Evolutionary conservation across 2,329 filamentous ascomycete genomes (phyloP), one percentile per base, ranked within the genome.

Genomic region (Paecilomyces variotii): DNA sequence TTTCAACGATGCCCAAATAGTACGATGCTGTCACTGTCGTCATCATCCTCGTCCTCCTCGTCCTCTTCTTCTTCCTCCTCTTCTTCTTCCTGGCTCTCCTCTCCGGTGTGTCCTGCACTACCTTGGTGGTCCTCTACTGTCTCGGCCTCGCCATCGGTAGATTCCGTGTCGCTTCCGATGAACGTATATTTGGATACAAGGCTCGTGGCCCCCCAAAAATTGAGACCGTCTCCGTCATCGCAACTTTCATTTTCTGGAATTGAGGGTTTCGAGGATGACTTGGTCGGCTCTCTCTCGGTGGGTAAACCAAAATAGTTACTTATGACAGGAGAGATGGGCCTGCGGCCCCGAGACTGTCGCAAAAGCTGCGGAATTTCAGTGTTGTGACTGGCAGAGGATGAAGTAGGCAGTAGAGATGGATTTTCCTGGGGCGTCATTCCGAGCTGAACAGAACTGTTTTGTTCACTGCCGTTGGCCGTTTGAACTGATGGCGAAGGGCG

Each of bases 201-300:
- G 68, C 77, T 79, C 11, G 78, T 74, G 14, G 64, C 62, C 53
- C 79, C 79, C 82, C 84, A 87, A 55, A 87, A 80, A 30, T 81
- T 80, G 30, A 87, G 66, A 59, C 87, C 80, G 57, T 84, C 84
- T 19, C 82, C 80, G 0, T 80, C 81, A 14, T 83, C 81, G n/a
- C 68, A 19, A 63, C 62, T 56, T 59, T 62, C 53, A 62, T 60
- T 50, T 63, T 34, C 54, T 60, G 57, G 53, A 58, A 59, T 11
- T 68, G 64, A 59, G 68, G 70, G 54, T 68, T 68, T 32, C 56
- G 70, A 70, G 11, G 65, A 63, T 25, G 67, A 70, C 12, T 61
- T 68, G 54, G 65, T 68, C 57, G 62, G 61, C 57, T 69, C 69
- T 32, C 69, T 67, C 56, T 72, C 68, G 19, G 70, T 64, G 4